Percentiles rank a stretch among this genome's conserved stretches.
phyloP scores from a whole-genome alignment of 2,329 filamentous ascomycete species.

The Pseudogymnoascus verrucosus region DNA sequence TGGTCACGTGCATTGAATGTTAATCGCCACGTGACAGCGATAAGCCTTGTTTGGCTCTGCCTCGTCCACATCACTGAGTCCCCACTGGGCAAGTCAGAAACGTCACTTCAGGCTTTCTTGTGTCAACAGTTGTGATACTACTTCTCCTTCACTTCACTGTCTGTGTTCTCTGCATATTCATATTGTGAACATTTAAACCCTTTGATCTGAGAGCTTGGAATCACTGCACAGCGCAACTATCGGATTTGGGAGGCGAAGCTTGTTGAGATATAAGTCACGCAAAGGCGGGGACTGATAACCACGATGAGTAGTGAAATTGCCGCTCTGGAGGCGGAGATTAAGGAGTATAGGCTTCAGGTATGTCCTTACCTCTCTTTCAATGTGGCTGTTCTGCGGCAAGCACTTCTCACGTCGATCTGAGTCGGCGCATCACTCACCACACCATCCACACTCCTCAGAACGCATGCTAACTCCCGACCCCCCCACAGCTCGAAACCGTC shows the following conservation, averaged over 20 bases:
- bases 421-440: background rate
- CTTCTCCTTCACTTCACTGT: background rate
- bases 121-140: background rate
- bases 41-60: slow-evolving; percentile 6
- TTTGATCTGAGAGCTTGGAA: background rate
- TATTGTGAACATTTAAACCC: background rate
- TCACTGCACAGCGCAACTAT: background rate
- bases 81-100: background rate
- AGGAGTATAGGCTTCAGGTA: slow-evolving; percentile 53
- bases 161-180: background rate
- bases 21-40: background rate
- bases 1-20: background rate
- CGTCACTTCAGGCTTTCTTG: background rate
- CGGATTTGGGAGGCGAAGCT: background rate
- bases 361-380: slow-evolving; percentile 5
- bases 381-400: background rate
- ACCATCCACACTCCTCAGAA: background rate
- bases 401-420: background rate
- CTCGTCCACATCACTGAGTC: background rate
- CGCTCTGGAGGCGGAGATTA: slow-evolving; percentile 38
- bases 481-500: slow-evolving; percentile 66
- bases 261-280: background rate
- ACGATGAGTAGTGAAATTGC: slow-evolving; percentile 26
- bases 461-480: slow-evolving; percentile 12
- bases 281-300: background rate